Conservation (phyloP, 805 yeast genomes). For the Saturnispora kantuleensis region DNA sequence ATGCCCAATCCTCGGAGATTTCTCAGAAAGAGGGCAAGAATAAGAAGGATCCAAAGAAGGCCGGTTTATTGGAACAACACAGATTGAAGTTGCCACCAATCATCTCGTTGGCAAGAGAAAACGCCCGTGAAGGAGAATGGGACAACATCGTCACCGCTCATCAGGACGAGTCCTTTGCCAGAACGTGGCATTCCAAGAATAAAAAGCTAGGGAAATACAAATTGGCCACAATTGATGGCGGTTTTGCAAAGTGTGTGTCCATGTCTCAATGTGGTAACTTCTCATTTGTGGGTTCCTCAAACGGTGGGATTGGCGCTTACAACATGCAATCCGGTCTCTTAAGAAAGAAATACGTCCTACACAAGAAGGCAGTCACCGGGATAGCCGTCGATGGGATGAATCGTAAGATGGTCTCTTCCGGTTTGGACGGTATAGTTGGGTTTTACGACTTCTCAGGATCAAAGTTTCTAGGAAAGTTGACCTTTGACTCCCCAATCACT, state of each 20-base stretch:
- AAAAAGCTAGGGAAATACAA: conserved; percentile 73
- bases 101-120: conserved; percentile 57
- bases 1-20: conserved; percentile 90
- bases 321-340: conserved; percentile 87
- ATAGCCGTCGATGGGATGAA: conserved; percentile 86
- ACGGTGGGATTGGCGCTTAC: conserved; percentile 77
- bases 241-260: conserved; percentile 62
- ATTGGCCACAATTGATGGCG: conserved; percentile 67
- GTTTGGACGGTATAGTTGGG: conserved; percentile 82
- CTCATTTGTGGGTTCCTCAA: conserved; percentile 79
- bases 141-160: conserved; percentile 87
- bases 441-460: conserved; percentile 77
- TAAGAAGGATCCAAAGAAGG: conserved; percentile 40
- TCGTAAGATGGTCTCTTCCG: conserved; percentile 73
- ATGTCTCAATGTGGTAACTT: conserved; percentile 94
- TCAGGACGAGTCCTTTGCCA: conserved; percentile 69
- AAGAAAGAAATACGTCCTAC: conserved; percentile 60
- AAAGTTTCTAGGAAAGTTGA: conserved; percentile 53
- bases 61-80: conserved; percentile 43
- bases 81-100: conserved; percentile 74
- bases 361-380: conserved; percentile 79
- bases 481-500: conserved; percentile 70
- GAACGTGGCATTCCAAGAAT: conserved; percentile 79
- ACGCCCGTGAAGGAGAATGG: conserved; percentile 81
- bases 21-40: conserved; percentile 55